Evolutionary conservation across 257 asterid genomes (phyloP).

Genomic region (Petunia secreta): DNA sequence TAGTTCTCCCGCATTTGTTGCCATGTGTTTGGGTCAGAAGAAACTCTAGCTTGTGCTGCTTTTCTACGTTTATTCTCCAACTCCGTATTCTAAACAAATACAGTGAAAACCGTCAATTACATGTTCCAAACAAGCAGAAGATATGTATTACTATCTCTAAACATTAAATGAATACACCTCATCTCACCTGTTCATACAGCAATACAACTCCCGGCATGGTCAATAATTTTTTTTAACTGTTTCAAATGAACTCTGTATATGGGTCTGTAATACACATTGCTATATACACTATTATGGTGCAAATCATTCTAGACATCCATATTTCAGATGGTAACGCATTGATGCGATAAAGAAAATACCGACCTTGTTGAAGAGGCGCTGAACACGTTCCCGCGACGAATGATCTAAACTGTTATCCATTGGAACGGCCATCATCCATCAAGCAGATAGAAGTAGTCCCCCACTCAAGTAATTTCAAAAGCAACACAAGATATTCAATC

Average conservation of each 20-base stretch:
- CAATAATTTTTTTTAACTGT: background rate
- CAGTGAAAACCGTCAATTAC: background rate
- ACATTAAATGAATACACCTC: constrained; percentile 19
- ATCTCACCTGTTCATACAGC: no score
- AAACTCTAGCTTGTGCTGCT: constrained; percentile 82
- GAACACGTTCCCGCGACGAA: constrained; percentile 66
- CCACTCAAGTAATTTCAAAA: background rate
- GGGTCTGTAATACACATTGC: background rate
- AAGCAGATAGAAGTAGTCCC: constrained; percentile 22
- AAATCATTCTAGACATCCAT: constrained; percentile 13
- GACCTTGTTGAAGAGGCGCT: constrained; percentile 80
- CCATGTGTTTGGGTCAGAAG: constrained; percentile 93
- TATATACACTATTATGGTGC: background rate
- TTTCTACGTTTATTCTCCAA: constrained; percentile 83
- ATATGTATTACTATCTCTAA: constrained; percentile 2
- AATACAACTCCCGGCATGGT: background rate
- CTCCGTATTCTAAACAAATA: constrained; percentile 63
- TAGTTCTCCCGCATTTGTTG: constrained; percentile 95
- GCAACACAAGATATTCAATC: background rate
- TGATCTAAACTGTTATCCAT: constrained; percentile 75
- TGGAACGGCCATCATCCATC: constrained; percentile 73
- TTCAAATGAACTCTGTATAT: background rate
- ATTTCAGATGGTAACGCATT: background rate
- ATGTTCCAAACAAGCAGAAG: constrained; percentile 1
- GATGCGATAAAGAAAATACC: background rate